These are phyloP conservation scores for Phytophthora fragariaefolia DNA, from an alignment of 352 stramenopile genomes.

Conservation along the genomic window DNA sequence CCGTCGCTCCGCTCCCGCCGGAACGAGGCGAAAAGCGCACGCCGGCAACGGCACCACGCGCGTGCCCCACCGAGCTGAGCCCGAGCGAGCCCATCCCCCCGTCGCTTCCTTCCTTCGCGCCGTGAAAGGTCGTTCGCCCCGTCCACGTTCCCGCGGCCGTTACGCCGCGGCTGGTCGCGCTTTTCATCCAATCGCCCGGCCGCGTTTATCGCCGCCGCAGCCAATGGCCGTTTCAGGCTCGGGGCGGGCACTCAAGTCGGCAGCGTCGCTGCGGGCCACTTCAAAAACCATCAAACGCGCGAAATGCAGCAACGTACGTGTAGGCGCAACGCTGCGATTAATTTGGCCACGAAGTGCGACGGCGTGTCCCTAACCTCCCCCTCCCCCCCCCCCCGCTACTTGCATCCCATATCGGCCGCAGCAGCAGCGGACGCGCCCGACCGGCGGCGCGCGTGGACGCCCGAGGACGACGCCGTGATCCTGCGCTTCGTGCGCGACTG, in stretches of 20 bases:
- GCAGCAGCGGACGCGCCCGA: conserved; percentile 18
- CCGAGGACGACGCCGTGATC: conserved; percentile 71
- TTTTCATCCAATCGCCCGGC: conserved; percentile 19
- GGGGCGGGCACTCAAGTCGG: no score
- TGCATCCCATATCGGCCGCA: neutral
- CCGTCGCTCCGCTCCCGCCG: no score
- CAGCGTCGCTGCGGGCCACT: no score
- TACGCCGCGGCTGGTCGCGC: conserved; percentile 14
- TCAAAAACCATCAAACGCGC: conserved; percentile 30
- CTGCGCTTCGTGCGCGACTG: conserved; percentile 71
- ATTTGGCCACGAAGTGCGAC: no score
- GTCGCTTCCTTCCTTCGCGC: conserved; percentile 22
- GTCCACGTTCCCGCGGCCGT: conserved; percentile 14
- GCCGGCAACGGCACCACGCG: neutral
- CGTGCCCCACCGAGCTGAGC: neutral
- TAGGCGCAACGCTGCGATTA: no score
- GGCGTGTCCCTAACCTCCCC: no score
- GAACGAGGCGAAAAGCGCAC: no score
- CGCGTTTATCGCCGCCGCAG: neutral
- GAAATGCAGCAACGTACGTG: neutral
- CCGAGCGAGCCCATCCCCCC: conserved; percentile 9
- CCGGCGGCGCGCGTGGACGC: conserved; percentile 68
- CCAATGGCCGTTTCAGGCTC: conserved; percentile 36
- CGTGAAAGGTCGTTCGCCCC: conserved; percentile 27
- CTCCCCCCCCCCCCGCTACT: no score